These are phyloP conservation scores for Lachancea lanzarotensis DNA, from an alignment of 805 yeast species.

Conservation along the genomic window DNA sequence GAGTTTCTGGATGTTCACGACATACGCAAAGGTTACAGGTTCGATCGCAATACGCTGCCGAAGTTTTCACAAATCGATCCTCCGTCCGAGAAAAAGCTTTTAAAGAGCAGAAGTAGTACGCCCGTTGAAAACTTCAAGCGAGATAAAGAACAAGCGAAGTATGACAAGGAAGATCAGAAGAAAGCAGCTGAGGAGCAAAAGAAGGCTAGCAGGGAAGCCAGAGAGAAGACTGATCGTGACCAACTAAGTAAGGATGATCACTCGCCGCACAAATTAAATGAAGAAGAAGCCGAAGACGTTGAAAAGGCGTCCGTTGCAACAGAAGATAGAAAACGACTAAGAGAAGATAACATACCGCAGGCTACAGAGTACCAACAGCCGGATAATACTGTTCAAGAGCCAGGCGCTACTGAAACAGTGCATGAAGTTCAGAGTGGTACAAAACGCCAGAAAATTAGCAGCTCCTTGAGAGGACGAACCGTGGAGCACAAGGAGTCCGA, in stretches of 20 bases:
- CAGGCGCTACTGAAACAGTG: neutral
- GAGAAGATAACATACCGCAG: neutral
- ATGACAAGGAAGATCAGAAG: constrained; percentile 2
- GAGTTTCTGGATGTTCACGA: constrained; percentile 49
- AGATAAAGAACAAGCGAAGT: constrained; percentile 3
- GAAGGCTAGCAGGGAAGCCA: neutral
- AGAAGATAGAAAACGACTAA: neutral
- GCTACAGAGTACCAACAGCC: neutral
- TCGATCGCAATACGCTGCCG: constrained; percentile 32
- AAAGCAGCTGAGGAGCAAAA: neutral
- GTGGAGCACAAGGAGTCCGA: neutral
- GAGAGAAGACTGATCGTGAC: neutral
- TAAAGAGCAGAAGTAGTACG: constrained; percentile 10
- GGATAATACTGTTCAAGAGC: neutral
- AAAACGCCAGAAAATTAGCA: constrained; percentile 4
- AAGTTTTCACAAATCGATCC: constrained; percentile 10
- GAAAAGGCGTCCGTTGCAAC: neutral
- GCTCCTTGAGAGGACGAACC: neutral
- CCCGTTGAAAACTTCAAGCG: constrained; percentile 7
- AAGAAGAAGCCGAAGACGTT: neutral
- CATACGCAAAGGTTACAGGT: constrained; percentile 40
- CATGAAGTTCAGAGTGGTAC: neutral
- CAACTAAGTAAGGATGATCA: neutral
- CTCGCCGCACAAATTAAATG: neutral
- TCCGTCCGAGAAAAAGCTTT: constrained; percentile 6